Evolutionary conservation across 169 alveolate genomes (phyloP).

Genomic region (Eimeria zaria): DNA sequence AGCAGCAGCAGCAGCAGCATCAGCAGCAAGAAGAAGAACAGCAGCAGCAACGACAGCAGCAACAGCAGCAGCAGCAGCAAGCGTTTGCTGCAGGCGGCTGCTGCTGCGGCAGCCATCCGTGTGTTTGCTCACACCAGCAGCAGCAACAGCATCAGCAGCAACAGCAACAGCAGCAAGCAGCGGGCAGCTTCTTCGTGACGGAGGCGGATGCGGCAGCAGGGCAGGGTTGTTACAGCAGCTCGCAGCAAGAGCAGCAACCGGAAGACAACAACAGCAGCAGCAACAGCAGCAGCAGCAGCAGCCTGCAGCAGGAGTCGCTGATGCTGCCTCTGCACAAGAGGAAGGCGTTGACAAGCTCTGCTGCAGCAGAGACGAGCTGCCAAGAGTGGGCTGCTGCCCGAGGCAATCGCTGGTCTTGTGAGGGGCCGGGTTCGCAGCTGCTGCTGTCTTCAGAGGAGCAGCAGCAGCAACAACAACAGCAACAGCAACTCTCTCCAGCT

Average conservation of each 20-base stretch:
- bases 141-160: constrained; percentile 15
- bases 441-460: constrained; percentile 35
- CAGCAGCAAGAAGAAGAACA: neutral
- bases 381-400: constrained; percentile 17
- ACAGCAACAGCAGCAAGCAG: constrained; percentile 18
- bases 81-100: constrained; percentile 4
- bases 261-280: no score
- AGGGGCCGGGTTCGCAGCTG: constrained; percentile 18
- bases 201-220: constrained; percentile 14
- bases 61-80: constrained; percentile 50
- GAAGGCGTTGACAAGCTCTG: neutral
- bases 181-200: constrained; percentile 15
- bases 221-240: constrained; percentile 26
- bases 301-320: constrained; percentile 30
- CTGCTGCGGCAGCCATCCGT: constrained; percentile 50
- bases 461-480: neutral
- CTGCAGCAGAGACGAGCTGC: constrained; percentile 34
- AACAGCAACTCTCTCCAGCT: constrained; percentile 50
- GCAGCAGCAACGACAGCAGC: neutral
- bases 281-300: no score
- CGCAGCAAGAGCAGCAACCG: constrained; percentile 36
- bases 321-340: constrained; percentile 46
- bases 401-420: constrained; percentile 46
- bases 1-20: constrained; percentile 30
- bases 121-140: constrained; percentile 58